A percentile compares a stretch with the other conserved stretches of the same genome.
phyloP scores from a whole-genome alignment of 1,284 basidiomycete species.

The Volvariella volvacea region DNA sequence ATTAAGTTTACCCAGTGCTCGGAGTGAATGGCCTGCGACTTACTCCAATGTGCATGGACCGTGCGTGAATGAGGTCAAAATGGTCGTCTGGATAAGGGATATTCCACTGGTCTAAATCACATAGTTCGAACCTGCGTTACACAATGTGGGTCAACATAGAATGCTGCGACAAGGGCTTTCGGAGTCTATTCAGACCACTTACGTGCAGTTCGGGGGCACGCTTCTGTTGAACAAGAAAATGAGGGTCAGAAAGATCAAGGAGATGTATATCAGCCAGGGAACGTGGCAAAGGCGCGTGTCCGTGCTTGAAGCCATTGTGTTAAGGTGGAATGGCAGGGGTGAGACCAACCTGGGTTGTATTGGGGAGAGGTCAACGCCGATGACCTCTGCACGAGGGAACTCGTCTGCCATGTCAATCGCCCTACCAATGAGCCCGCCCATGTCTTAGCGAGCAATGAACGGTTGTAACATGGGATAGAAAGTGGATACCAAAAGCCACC shows the following conservation, averaged over 20 bases:
- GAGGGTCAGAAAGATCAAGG: conserved; percentile 5
- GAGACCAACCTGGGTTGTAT: conserved; percentile 54
- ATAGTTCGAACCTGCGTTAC: conserved; percentile 53
- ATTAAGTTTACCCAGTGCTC: conserved; percentile 14
- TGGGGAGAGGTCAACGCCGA: conserved; percentile 63
- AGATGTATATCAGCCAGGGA: too few relatives aligned
- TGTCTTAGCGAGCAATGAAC: background rate
- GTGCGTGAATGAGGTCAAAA: conserved; percentile 63
- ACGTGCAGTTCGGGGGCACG: conserved; percentile 66
- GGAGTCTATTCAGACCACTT: conserved; percentile 17
- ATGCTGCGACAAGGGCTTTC: background rate
- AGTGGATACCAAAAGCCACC: conserved; percentile 45
- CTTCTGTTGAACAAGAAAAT: conserved; percentile 27
- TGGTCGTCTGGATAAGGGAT: conserved; percentile 55
- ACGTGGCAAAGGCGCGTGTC: conserved; percentile 3
- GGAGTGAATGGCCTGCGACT: conserved; percentile 8
- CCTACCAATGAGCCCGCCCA: conserved; percentile 29
- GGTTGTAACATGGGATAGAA: conserved; percentile 6
- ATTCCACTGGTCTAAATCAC: conserved; percentile 49
- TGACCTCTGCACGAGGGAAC: conserved; percentile 57
- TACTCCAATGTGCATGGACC: conserved; percentile 58
- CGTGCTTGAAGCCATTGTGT: conserved; percentile 14
- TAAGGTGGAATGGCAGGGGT: conserved; percentile 10
- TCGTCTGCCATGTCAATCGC: conserved; percentile 64
- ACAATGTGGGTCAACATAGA: background rate